Conservation (phyloP, 805 yeast species). For the Zygosaccharomyces gambellarensis region DNA sequence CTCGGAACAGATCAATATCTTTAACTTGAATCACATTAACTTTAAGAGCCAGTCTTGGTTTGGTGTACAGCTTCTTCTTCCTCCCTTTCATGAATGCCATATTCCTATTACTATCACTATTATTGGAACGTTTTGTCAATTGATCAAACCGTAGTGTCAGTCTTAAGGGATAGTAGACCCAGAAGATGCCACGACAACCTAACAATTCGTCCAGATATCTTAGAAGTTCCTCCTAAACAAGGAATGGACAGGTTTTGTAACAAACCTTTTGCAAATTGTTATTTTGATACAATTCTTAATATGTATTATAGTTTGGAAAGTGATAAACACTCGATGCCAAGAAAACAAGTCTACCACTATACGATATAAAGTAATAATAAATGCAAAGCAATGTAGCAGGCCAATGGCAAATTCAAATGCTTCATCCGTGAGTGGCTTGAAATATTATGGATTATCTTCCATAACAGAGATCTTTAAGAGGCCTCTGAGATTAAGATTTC, state of each 20-base stretch:
- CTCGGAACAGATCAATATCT: constrained; percentile 23
- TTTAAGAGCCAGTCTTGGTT: constrained; percentile 17
- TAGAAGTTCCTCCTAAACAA: neutral
- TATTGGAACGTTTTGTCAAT: neutral
- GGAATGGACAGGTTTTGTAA: neutral
- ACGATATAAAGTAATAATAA: neutral
- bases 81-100: constrained; percentile 20
- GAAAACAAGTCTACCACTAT: neutral
- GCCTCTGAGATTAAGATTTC: neutral
- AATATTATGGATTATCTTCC: neutral
- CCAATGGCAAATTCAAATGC: neutral
- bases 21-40: constrained; percentile 22
- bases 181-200: neutral
- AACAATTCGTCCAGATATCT: neutral
- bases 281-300: neutral
- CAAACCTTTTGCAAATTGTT: neutral
- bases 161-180: neutral
- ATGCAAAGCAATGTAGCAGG: neutral
- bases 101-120: neutral
- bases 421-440: neutral
- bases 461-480: neutral
- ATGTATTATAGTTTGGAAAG: neutral
- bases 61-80: constrained; percentile 11
- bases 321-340: constrained; percentile 6
- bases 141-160: neutral